Evolutionary conservation across 2,329 filamentous ascomycete genomes (phyloP).

Genomic region (Xylariaceae sp.): DNA sequence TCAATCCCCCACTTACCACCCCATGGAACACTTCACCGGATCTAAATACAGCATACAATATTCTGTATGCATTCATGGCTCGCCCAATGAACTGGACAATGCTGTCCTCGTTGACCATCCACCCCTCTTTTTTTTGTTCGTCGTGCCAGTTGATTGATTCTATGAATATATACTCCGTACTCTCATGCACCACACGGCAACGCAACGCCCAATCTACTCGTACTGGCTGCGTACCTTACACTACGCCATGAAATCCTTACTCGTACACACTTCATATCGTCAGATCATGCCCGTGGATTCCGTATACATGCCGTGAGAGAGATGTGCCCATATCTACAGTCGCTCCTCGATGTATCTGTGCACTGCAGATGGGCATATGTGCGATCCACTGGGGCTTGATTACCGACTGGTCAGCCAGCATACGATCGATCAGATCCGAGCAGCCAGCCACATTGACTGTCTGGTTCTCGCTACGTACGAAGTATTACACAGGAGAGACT

Average conservation of each 20-base stretch:
- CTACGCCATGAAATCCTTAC: too few species aligned
- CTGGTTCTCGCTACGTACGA: background rate
- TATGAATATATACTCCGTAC: background rate
- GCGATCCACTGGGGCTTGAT: background rate
- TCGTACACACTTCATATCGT: too few species aligned
- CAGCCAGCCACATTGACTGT: background rate
- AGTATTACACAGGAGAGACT: background rate
- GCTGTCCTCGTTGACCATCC: background rate
- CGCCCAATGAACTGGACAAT: background rate
- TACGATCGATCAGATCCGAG: conserved; percentile 2
- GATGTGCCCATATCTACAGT: background rate
- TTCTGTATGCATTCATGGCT: background rate
- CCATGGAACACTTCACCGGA: background rate
- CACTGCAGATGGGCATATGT: background rate
- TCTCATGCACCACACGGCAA: too few species aligned
- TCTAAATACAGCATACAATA: background rate
- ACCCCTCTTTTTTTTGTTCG: background rate
- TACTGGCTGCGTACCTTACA: too few species aligned
- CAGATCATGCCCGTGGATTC: too few species aligned
- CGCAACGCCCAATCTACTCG: background rate
- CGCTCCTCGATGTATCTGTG: background rate
- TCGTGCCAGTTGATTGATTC: background rate
- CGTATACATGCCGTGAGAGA: background rate
- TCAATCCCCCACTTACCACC: background rate
- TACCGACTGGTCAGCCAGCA: background rate